Evolutionary conservation across 345 rosid species (phyloP).

Genomic region (Sisymbrium altissimum): DNA sequence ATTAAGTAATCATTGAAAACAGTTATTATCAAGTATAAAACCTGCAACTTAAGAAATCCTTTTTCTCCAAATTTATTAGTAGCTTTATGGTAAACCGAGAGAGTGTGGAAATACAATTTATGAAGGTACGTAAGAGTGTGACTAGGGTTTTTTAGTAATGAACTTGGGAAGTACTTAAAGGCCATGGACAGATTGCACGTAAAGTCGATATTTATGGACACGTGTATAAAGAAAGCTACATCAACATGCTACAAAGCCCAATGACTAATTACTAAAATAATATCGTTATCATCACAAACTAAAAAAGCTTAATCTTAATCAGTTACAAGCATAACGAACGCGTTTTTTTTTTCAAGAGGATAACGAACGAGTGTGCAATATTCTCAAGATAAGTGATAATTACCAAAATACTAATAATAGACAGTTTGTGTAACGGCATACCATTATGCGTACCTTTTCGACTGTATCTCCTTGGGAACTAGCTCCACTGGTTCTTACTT

Average conservation of each 20-base stretch:
- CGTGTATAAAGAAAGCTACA: conserved; percentile 2
- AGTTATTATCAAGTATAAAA: not conserved
- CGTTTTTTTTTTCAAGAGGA: not conserved
- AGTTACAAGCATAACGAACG: not conserved
- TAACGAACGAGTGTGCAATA: not conserved
- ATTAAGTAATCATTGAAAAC: not conserved
- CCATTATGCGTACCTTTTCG: not conserved
- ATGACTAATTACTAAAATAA: not conserved
- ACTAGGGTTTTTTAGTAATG: conserved; percentile 21
- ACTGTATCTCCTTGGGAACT: not conserved
- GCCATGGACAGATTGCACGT: conserved; percentile 18
- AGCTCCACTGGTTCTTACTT: not conserved
- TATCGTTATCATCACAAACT: not conserved
- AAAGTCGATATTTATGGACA: conserved; percentile 18
- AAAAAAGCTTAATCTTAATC: not conserved
- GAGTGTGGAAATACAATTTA: not conserved
- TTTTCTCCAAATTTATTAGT: not conserved
- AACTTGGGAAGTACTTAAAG: conserved; percentile 21
- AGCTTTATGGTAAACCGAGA: not conserved
- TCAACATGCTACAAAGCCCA: not conserved
- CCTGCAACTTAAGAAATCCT: not conserved
- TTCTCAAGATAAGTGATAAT: not conserved
- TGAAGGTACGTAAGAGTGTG: not conserved
- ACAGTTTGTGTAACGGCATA: not conserved
- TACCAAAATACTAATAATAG: not conserved